Percentiles rank a stretch among this genome's conserved stretches.
Conservation (phyloP, 2,329 filamentous ascomycete genomes). For the Cytospora paraplurivora region DNA sequence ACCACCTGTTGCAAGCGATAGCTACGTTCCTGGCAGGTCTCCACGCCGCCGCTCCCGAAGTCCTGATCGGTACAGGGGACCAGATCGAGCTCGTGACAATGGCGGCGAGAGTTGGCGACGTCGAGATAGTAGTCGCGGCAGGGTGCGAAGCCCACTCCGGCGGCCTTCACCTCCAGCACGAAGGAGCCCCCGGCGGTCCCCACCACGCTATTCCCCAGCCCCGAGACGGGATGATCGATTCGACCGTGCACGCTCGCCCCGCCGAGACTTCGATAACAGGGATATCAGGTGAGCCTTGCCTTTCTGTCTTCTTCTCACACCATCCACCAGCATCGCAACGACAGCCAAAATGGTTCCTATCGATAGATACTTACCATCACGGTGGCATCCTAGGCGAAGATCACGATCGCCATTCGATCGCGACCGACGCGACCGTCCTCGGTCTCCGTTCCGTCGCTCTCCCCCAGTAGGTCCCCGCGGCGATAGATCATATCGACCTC, state of each 20-base stretch:
- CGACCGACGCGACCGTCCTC: constrained; percentile 50
- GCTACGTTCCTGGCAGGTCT: constrained; percentile 46
- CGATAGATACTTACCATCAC: constrained; percentile 16
- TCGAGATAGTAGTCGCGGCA: constrained; percentile 44
- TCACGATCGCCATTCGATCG: constrained; percentile 57
- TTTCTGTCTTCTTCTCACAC: constrained; percentile 4
- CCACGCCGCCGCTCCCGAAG: constrained; percentile 47
- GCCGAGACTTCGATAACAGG: constrained; percentile 43
- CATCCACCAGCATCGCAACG: constrained; percentile 9
- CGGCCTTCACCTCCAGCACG: constrained; percentile 39
- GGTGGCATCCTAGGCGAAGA: constrained; percentile 45
- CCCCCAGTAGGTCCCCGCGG: constrained; percentile 44
- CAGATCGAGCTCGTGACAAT: constrained; percentile 41
- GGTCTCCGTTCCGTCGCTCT: constrained; percentile 43
- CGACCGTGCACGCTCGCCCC: constrained; percentile 44
- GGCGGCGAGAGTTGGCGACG: constrained; percentile 42
- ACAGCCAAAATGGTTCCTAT: constrained; percentile 18
- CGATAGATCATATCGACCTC: constrained; percentile 51
- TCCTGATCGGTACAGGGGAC: constrained; percentile 42
- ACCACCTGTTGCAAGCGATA: constrained; percentile 40
- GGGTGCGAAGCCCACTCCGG: constrained; percentile 41
- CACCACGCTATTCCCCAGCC: constrained; percentile 41
- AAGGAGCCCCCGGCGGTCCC: constrained; percentile 37
- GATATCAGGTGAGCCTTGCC: constrained; percentile 36
- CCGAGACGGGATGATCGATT: constrained; percentile 44